Percentiles rank a stretch among this genome's conserved stretches.
phyloP scores from a whole-genome alignment of 768 basidiomycete species.

The Suillus decipiens region DNA sequence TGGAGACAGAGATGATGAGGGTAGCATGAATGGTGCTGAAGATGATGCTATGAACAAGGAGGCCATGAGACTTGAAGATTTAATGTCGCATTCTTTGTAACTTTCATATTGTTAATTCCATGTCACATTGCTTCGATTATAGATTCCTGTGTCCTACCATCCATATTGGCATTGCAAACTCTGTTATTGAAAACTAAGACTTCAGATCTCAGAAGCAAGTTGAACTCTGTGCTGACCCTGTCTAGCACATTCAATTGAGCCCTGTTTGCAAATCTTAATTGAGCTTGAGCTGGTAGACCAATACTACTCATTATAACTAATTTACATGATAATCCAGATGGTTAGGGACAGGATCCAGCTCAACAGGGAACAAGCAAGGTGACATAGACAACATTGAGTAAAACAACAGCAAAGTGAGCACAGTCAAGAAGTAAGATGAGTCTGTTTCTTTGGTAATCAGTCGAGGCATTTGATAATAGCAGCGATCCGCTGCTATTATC shows the following conservation, averaged over 20 bases:
- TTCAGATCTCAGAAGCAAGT: not conserved
- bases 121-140: not conserved
- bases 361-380: too few species aligned
- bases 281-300: not conserved
- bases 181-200: not conserved
- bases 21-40: not conserved
- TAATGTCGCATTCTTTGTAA: not conserved
- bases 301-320: not conserved
- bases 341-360: too few species aligned
- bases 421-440: too few species aligned
- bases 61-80: slow-evolving; percentile 1
- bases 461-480: too few species aligned
- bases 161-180: slow-evolving; percentile 1
- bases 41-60: not conserved
- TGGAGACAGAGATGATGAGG: not conserved
- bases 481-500: not conserved
- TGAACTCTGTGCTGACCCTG: not conserved
- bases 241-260: not conserved
- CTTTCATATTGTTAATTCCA: not conserved
- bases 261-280: not conserved
- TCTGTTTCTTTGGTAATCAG: too few species aligned
- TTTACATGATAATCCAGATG: too few species aligned
- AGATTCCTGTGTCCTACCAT: not conserved
- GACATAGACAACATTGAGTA: too few species aligned
- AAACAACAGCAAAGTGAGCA: too few species aligned